Evolutionary conservation across 2,329 filamentous ascomycete species (phyloP).

Genomic region (Ilyonectria mors-panacis): DNA sequence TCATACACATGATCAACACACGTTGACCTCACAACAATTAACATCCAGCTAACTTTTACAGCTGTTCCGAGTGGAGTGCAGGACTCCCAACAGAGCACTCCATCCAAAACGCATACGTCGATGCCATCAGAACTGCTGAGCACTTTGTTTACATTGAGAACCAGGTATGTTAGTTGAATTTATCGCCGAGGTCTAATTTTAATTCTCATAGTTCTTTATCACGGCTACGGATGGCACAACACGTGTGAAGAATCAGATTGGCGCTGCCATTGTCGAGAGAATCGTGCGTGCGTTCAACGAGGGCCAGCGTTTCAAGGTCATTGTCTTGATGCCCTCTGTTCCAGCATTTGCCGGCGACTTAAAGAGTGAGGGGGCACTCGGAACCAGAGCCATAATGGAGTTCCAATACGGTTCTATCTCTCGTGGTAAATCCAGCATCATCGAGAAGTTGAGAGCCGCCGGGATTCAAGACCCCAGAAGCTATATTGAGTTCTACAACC

Average conservation of each 20-base stretch:
- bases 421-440: slow-evolving; percentile 82
- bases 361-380: slow-evolving; percentile 78
- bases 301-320: slow-evolving; percentile 78
- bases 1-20: too few species aligned
- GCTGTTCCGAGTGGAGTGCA: slow-evolving; percentile 66
- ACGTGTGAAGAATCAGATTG: slow-evolving; percentile 82
- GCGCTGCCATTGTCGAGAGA: slow-evolving; percentile 83
- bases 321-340: slow-evolving; percentile 84
- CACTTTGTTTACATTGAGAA: slow-evolving; percentile 89
- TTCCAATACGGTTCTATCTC: slow-evolving; percentile 88
- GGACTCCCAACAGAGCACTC: slow-evolving; percentile 76
- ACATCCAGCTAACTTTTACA: slow-evolving; percentile 42
- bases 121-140: slow-evolving; percentile 76
- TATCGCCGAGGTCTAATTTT: background rate
- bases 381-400: slow-evolving; percentile 89
- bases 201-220: slow-evolving; percentile 79
- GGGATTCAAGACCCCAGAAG: slow-evolving; percentile 77
- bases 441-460: slow-evolving; percentile 78
- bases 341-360: slow-evolving; percentile 88
- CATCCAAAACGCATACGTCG: slow-evolving; percentile 87
- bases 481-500: slow-evolving; percentile 89
- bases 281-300: slow-evolving; percentile 79
- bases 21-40: too few species aligned
- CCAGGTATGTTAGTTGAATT: slow-evolving; percentile 59
- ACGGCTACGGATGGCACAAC: slow-evolving; percentile 81